Conservation (phyloP, 768 basidiomycete genomes). For the Trametes maxima region DNA sequence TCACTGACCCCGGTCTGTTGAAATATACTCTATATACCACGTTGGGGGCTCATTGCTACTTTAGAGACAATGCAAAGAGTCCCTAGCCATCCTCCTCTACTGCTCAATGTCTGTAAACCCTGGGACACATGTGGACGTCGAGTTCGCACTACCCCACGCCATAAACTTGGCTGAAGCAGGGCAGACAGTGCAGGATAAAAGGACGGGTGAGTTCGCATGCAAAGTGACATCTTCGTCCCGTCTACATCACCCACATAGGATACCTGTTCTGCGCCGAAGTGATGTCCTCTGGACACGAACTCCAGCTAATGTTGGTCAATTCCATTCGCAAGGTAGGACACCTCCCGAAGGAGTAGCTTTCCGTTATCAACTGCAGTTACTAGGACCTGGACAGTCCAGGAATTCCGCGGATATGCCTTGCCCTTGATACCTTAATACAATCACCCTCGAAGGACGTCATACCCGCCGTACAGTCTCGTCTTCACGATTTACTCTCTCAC, state of each 20-base stretch:
- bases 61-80: slow-evolving; percentile 68
- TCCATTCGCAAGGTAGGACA: slow-evolving; percentile 75
- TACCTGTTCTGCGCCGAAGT: slow-evolving; percentile 78
- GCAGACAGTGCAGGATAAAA: slow-evolving; percentile 57
- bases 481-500: slow-evolving; percentile 69
- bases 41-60: slow-evolving; percentile 2
- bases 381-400: slow-evolving; percentile 73
- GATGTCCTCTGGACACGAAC: slow-evolving; percentile 68
- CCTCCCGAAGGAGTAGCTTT: not conserved
- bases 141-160: slow-evolving; percentile 77
- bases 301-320: slow-evolving; percentile 84
- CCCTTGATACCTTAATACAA: slow-evolving; percentile 68
- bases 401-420: slow-evolving; percentile 63
- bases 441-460: slow-evolving; percentile 66
- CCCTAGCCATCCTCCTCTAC: slow-evolving; percentile 68
- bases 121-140: slow-evolving; percentile 50
- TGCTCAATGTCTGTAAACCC: slow-evolving; percentile 56
- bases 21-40: not conserved
- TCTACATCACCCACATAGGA: slow-evolving; percentile 44
- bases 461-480: slow-evolving; percentile 70
- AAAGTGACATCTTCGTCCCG: not conserved
- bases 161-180: slow-evolving; percentile 77
- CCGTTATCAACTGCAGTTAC: not conserved
- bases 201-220: slow-evolving; percentile 52
- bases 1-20: slow-evolving; percentile 56